These are phyloP conservation scores for Vigna unguiculata DNA, from an alignment of 306 rosid genomes.

Conservation along the genomic window DNA sequence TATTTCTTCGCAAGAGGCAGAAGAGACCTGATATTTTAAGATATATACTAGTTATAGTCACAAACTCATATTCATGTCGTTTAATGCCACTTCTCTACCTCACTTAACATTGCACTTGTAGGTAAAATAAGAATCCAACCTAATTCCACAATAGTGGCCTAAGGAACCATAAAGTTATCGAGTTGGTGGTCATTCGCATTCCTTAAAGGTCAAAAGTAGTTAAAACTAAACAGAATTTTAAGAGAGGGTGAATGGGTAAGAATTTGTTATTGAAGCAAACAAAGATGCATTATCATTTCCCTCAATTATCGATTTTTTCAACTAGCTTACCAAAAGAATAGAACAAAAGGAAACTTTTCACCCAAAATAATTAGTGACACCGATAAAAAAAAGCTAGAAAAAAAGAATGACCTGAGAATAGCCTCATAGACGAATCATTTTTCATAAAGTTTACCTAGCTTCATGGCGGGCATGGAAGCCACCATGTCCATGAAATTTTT, in stretches of 20 bases:
- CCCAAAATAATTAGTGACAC: background rate
- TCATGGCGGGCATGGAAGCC: constrained; percentile 92
- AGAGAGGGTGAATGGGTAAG: background rate
- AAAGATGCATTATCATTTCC: constrained; percentile 8
- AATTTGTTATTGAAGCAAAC: background rate
- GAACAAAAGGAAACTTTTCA: background rate
- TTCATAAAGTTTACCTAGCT: constrained; percentile 85
- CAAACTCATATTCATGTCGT: background rate
- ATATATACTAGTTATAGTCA: constrained; percentile 30
- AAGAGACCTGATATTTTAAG: constrained; percentile 70
- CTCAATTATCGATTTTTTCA: background rate
- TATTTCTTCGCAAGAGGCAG: constrained; percentile 92
- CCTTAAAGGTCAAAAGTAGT: background rate
- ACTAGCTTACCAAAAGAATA: background rate
- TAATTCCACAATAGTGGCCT: too few species aligned
- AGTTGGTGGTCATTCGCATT: too few species aligned
- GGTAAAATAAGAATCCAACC: too few species aligned
- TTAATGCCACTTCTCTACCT: constrained; percentile 20
- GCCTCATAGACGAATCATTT: constrained; percentile 95
- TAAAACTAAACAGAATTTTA: constrained; percentile 5
- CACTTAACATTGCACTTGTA: constrained; percentile 9
- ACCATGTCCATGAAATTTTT: constrained; percentile 99
- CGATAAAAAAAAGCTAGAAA: background rate
- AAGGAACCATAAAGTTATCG: too few species aligned
- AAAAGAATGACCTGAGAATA: constrained; percentile 75